Evolutionary conservation across 345 rosid genomes (phyloP).

Genomic region (Acer campestre): DNA sequence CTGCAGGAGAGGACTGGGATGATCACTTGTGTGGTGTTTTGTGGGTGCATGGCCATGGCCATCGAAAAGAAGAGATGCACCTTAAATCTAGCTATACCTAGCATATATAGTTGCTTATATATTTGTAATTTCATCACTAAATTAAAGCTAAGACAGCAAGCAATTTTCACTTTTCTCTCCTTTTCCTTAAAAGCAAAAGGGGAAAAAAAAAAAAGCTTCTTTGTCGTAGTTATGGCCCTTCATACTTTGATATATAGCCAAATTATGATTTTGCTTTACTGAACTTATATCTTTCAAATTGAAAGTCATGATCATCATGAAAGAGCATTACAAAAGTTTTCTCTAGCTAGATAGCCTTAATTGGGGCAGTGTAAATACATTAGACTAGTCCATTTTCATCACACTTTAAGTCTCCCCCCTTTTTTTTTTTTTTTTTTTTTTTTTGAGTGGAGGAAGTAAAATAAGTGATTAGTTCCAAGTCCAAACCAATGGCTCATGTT

Average conservation of each 20-base stretch:
- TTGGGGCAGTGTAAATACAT: not conserved
- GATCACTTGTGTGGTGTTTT: not conserved
- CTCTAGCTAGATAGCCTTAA: not conserved
- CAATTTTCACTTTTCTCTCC: conserved; percentile 23
- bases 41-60: conserved; percentile 4
- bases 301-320: not conserved
- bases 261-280: conserved; percentile 2
- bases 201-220: not conserved
- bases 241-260: not conserved
- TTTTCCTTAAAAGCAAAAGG: conserved; percentile 34
- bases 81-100: conserved; percentile 7
- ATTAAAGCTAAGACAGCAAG: conserved; percentile 25
- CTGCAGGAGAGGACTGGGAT: not conserved
- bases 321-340: not conserved
- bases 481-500: not conserved
- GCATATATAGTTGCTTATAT: not conserved
- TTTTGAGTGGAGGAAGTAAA: not conserved
- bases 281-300: not conserved
- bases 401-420: not conserved
- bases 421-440: not conserved
- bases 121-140: conserved; percentile 10
- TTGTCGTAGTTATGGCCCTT: conserved; percentile 20
- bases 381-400: not conserved
- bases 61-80: not conserved
- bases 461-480: not conserved